Base-by-base conservation (phyloP, 2,329 filamentous ascomycete species). In the Colletotrichum caudatum region DNA sequence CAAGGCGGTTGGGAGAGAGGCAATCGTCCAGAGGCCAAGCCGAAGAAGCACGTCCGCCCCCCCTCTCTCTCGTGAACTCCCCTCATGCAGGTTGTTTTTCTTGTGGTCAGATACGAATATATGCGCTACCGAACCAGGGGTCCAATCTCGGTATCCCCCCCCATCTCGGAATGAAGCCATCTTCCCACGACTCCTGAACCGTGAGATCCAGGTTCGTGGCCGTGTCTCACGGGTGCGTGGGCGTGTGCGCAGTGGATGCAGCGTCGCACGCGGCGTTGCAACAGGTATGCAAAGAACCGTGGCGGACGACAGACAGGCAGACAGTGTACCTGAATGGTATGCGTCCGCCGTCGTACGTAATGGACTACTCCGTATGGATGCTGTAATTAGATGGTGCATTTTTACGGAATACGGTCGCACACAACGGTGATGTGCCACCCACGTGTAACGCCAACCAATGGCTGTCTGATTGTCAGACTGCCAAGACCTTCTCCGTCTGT, bases 101-200 rank as follows among this genome's bases (percentile, higher is more conserved):
- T 63, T 18, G 48, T 29, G 29, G 5, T 29, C 29, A 29, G 29
- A 29, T 29, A 29, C 29, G 29, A 29, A 29, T 29, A 29, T 29
- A 23, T 23, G 9, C 5, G 57, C 20, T 59, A 51, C 64, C 64
- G 63, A 58, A 39, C 67, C 59, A 60, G 44, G 44, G 41, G 54
- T 51, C 62, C 54, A 69, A 69, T 69, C 54, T 64, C 59, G 69
- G 65, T 46, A 64, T 46, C 39, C 59, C 56, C 56, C 65, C 48
- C 69, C 65, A 69, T 71, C 59, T 69, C 64, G 69, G 69, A 59
- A 69, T 69, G 59, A 59, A 69, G 69, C 69, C 65, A 71, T 64
- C 65, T 64, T 64, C 50, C 50, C 37, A 56, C 35, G 61, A 18
- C 33, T 58, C 26, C 35, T 37, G 61, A 26, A 11, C 37, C 50